Base-by-base conservation (phyloP, 257 asterid species). In the Prunella vulgaris region DNA sequence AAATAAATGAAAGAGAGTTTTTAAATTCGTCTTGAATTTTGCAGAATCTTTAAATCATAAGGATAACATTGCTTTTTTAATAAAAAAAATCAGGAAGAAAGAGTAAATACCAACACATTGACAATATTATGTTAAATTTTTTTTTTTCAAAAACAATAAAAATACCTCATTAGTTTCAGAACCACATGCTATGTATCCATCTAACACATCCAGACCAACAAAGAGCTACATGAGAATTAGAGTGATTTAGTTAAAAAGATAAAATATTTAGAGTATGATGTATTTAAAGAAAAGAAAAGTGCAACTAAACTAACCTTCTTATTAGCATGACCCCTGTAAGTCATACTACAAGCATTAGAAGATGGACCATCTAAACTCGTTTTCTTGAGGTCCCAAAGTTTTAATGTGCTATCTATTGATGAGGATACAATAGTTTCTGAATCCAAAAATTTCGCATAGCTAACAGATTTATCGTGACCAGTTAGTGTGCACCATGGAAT, bases 111-210 rank as follows among this genome's bases (percentile, higher is more conserved):
- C n/a, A n/a, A n/a, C n/a, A n/a, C n/a, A n/a, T n/a, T n/a, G n/a
- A n/a, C n/a, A n/a, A n/a, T n/a, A n/a, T n/a, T n/a, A n/a, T n/a
- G n/a, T n/a, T n/a, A n/a, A n/a, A n/a, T n/a, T n/a, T n/a, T n/a
- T n/a, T n/a, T n/a, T n/a, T n/a, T n/a, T n/a, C n/a, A n/a, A n/a
- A n/a, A n/a, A n/a, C n/a, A n/a, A n/a, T n/a, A n/a, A n/a, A n/a
- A n/a, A n/a, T n/a, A n/a, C n/a, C 87, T 86, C 88, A 60, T 86
- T 86, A 10, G 88, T 84, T 72, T 86, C 92, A 0, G 92, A 86
- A 66, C 92, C 92, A 71, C 85, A 78, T 17, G 84, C 81, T 51
- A 86, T 82, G 64, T n/a, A n/a, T n/a, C n/a, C n/a, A n/a, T n/a
- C n/a, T n/a, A 60, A 48, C 44, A 78, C 88, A 28, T 85, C 53